Base-by-base conservation (phyloP, 2,329 filamentous ascomycete species). In the Aspergillus ochraceus region DNA sequence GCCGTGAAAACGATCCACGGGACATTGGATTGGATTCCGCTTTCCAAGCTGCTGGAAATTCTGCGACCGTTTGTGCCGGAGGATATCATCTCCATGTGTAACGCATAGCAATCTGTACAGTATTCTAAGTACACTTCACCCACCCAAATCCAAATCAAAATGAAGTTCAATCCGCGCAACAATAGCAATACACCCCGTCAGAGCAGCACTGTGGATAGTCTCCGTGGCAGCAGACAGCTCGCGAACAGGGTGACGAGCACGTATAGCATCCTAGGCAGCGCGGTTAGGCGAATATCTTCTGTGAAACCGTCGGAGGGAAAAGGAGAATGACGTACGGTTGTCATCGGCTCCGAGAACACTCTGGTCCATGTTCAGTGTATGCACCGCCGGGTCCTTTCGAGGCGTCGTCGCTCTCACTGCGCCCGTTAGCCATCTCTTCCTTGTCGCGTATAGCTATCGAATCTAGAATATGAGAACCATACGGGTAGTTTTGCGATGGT, bases 1-100 rank as follows among this genome's bases (percentile, higher is more conserved):
- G 63, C 71, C 1, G 57, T 74, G 4, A 58, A 71, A 52, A 73
- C 67, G 1, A 66, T 73, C 1, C 70, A 74, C 20, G 72, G 72
- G 0, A 55, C 60, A 1, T 59, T 74, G 30, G 71, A 74, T 14
- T 74, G 72, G 72, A 59, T 74, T 17, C 60, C 67, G 1, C 57
- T 74, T 12, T 59, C 63, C 0, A 30, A 49, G 11, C 54, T 74
- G 20, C 65, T 72, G 22, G 52, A 66, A n/a, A 74, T 74, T 19
- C 32, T 74, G 24, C 64, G 49, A 2, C 62, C 64, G 0, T 74
- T 67, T 49, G 61, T 73, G 6, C 72, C 71, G 0, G 60, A 62
- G 2, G 65, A 74, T 50, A 74, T 74, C 12, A 55, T 62, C 6
- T 52, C 63, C 1, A 58, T 74, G 39, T 74, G 72, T 54, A 58